Conservation (phyloP, 2,329 filamentous ascomycete species). For the Biscogniauxia marginata region DNA sequence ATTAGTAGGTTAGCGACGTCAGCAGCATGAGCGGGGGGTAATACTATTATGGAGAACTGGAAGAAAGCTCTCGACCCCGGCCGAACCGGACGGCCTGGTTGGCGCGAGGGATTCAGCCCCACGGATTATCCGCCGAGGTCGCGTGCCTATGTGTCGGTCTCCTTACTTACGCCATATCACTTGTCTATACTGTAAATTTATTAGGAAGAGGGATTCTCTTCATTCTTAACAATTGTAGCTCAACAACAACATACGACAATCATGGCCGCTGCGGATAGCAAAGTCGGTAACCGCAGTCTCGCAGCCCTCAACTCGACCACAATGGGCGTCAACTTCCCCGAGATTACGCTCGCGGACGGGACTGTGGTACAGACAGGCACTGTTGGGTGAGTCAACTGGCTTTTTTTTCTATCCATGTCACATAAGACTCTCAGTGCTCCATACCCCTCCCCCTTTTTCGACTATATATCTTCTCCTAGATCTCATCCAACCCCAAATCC, state of each 20-base stretch:
- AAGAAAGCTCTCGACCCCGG: neutral
- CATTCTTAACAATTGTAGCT: neutral
- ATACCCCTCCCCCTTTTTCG: too few relatives aligned
- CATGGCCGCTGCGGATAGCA: slow-evolving; percentile 9
- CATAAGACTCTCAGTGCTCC: too few relatives aligned
- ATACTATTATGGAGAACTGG: neutral
- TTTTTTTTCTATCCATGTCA: too few relatives aligned
- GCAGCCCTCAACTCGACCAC: slow-evolving; percentile 27
- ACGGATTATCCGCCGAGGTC: neutral
- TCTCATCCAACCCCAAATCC: too few relatives aligned
- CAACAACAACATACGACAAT: neutral
- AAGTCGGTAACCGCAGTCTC: slow-evolving; percentile 11
- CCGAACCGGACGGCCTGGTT: neutral
- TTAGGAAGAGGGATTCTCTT: neutral
- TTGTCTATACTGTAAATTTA: neutral
- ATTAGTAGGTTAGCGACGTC: too few relatives aligned
- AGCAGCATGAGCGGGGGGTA: too few relatives aligned
- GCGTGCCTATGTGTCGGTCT: neutral
- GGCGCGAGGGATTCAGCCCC: neutral
- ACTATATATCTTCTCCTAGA: too few relatives aligned
- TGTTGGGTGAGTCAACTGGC: slow-evolving; percentile 23
- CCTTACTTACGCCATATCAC: neutral
- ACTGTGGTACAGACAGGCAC: slow-evolving; percentile 31
- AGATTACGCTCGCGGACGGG: slow-evolving; percentile 28
- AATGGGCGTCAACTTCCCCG: slow-evolving; percentile 26